Evolutionary conservation across 1,139 yeast genomes (phyloP), one percentile per base, ranked within the genome.

Genomic region (Nakaseomyces delphensis): DNA sequence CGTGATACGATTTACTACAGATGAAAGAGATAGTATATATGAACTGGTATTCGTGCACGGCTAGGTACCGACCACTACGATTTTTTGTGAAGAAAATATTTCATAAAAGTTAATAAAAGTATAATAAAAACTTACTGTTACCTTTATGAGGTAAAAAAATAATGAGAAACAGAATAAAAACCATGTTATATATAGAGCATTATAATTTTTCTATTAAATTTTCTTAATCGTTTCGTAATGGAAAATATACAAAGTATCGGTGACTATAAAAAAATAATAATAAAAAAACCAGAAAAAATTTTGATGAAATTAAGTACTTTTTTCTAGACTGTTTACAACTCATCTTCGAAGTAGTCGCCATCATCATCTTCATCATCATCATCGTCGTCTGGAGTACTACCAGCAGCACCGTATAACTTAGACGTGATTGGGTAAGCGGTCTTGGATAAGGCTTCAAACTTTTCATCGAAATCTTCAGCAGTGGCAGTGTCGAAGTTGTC

Each of bases 381-480:
- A 51, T 78, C 79, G 40, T 77, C 85, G 21, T 76, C 85, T 46
- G 73, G 79, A 38, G 60, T 70, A 38, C 63, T 73, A 33, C 68
- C 77, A 43, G 77, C 78, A 45, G 70, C 74, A 48, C 79, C 87
- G 67, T 89, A 91, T 54, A 91, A 71, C 72, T 91, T 91, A 55
- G 93, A 76, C 43, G 96, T 86, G 60, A 91, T 87, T 65, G 97
- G 97, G 68, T 79, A 81, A 41, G 96, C 95, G 60, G 83, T 71
- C 56, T 83, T 76, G 51, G 83, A 77, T 64, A 91, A 77, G 62
- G 83, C 77, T 65, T 87, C 94, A 69, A 79, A 85, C 70, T 87
- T 94, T 67, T 87, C 97, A 48, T 86, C 95, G 57, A 84, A 83
- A 60, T 91, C 98, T 67, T 87, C 97, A 57, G 83, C 77, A 47